phyloP scores from a whole-genome alignment of 345 rosid genomes.

The Heritiera littoralis region DNA sequence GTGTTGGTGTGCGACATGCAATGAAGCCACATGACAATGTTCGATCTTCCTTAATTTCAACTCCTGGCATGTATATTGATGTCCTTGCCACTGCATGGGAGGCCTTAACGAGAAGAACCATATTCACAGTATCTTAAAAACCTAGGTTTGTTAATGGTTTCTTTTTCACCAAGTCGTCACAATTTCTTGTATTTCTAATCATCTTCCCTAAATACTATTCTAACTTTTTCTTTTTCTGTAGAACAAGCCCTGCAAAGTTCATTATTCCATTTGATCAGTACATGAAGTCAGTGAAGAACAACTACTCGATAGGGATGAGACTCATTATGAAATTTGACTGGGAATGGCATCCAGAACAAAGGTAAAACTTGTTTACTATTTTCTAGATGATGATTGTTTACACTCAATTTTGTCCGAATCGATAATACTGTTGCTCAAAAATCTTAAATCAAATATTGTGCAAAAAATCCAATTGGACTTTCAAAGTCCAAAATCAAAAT shows the following conservation, averaged over 20 bases:
- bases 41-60: not conserved
- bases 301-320: conserved; percentile 69
- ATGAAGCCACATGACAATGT: not conserved
- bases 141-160: not conserved
- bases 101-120: not conserved
- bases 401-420: too few relatives aligned
- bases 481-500: too few relatives aligned
- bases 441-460: too few relatives aligned
- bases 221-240: not conserved
- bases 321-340: conserved; percentile 81
- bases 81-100: not conserved
- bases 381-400: not conserved
- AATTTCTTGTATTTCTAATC: too few relatives aligned
- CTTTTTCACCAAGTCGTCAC: too few relatives aligned
- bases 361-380: conserved; percentile 31
- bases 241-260: conserved; percentile 79
- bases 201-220: too few relatives aligned
- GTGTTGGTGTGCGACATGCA: not conserved
- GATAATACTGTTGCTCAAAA: too few relatives aligned
- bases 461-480: too few relatives aligned
- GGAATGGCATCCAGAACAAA: conserved; percentile 74
- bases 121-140: not conserved
- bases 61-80: not conserved
- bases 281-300: conserved; percentile 64
- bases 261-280: conserved; percentile 74